Conservation (phyloP, 331 rosid species). For the Malus hybrid region DNA sequence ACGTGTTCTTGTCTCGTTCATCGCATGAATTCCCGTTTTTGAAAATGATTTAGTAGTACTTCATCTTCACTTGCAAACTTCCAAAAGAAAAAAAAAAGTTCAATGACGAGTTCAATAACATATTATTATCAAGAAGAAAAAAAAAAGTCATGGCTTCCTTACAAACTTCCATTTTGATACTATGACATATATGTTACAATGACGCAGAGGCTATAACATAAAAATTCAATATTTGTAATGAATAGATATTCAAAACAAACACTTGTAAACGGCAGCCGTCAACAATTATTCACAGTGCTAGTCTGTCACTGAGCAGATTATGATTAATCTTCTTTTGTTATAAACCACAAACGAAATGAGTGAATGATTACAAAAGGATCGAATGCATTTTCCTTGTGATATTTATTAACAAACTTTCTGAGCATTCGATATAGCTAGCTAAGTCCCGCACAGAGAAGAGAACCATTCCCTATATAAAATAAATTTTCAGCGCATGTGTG, state of each 20-base stretch:
- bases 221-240: not conserved
- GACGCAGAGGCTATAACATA: too few species aligned
- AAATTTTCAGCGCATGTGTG: constrained; percentile 7
- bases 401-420: not conserved
- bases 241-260: not conserved
- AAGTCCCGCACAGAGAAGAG: not conserved
- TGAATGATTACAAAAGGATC: not conserved
- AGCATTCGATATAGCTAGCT: not conserved
- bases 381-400: not conserved
- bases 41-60: too few species aligned
- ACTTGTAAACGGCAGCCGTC: not conserved
- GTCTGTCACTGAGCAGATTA: not conserved
- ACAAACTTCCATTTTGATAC: not conserved
- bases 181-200: not conserved
- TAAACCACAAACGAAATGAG: too few species aligned
- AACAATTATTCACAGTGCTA: not conserved
- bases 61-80: too few species aligned
- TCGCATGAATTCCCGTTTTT: too few species aligned
- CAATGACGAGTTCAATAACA: not conserved
- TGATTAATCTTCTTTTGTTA: not conserved
- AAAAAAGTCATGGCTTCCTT: not conserved
- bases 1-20: too few species aligned
- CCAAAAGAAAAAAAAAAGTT: too few species aligned
- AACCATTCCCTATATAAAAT: not conserved
- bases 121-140: too few species aligned